Percentiles rank a stretch among this genome's conserved stretches.
Conservation (phyloP, 164 flowering plant species). For the Piper betle region DNA sequence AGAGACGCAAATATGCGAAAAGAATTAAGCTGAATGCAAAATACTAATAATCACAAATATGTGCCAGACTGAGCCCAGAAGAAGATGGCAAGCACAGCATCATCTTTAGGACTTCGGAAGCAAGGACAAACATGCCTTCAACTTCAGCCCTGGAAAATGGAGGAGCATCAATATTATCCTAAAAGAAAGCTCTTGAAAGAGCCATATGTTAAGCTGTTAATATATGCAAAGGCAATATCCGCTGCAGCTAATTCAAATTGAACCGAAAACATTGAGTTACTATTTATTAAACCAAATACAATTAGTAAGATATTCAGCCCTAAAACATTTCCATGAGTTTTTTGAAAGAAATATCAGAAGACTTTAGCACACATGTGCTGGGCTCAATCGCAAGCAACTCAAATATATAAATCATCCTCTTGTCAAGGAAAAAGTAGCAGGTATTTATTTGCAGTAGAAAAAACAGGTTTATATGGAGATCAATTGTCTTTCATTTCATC, state of each 20-base stretch:
- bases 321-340: too few relatives aligned
- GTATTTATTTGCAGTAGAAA: not conserved
- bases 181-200: slow-evolving; percentile 11
- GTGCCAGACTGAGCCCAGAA: slow-evolving; percentile 19
- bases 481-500: slow-evolving; percentile 16
- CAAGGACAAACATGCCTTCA: slow-evolving; percentile 35
- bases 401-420: slow-evolving; percentile 2
- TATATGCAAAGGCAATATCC: not conserved
- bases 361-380: not conserved
- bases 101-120: slow-evolving; percentile 42
- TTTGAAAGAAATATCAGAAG: not conserved
- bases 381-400: not conserved
- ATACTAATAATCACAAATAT: slow-evolving; percentile 18
- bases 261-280: too few relatives aligned
- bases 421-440: not conserved
- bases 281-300: too few relatives aligned
- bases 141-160: slow-evolving; percentile 60
- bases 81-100: slow-evolving; percentile 34
- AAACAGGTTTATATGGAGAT: not conserved
- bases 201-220: slow-evolving; percentile 17
- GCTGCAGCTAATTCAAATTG: too few relatives aligned
- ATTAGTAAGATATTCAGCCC: too few relatives aligned
- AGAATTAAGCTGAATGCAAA: slow-evolving; percentile 9
- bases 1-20: slow-evolving; percentile 7
- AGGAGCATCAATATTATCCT: slow-evolving; percentile 48